Evolutionary conservation across 352 stramenopile species (phyloP).

Genomic region (Phytophthora pluvialis): DNA sequence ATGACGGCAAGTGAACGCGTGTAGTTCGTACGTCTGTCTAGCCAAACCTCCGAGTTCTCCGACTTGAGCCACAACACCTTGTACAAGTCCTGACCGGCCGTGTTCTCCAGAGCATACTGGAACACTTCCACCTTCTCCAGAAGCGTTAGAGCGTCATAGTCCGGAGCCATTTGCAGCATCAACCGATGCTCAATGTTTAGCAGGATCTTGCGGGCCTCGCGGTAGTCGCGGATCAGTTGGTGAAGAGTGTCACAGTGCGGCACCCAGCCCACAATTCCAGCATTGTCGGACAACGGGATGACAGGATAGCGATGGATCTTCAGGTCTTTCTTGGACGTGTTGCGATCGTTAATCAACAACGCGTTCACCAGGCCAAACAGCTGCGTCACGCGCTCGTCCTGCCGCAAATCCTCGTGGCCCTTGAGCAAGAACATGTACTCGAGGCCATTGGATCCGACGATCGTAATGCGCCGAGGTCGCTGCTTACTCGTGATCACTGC

Average conservation of each 20-base stretch:
- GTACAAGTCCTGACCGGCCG: slow-evolving; percentile 96
- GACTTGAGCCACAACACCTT: slow-evolving; percentile 97
- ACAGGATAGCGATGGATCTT: slow-evolving; percentile 98
- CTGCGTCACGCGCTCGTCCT: slow-evolving; percentile 99
- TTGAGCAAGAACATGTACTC: slow-evolving; percentile 99
- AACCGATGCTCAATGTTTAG: slow-evolving; percentile 95
- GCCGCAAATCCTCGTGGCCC: slow-evolving; percentile 98
- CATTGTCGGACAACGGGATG: slow-evolving; percentile 98
- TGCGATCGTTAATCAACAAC: slow-evolving; percentile 95
- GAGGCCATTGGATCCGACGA: slow-evolving; percentile 96
- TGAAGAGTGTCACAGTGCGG: slow-evolving; percentile 98
- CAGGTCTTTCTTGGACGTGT: slow-evolving; percentile 97
- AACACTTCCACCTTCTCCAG: slow-evolving; percentile 99
- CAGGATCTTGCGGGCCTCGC: slow-evolving; percentile 90
- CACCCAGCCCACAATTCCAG: slow-evolving; percentile 98
- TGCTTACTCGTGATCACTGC: slow-evolving; percentile 99
- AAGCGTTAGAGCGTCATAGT: slow-evolving; percentile 97
- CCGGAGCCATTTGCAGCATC: slow-evolving; percentile 88
- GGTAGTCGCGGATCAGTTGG: slow-evolving; percentile 95
- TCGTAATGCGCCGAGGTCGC: slow-evolving; percentile 94
- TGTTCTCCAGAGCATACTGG: slow-evolving; percentile 92
- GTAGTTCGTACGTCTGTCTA: slow-evolving; percentile 98
- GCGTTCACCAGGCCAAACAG: slow-evolving; percentile 99
- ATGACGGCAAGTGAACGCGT: slow-evolving; percentile 98
- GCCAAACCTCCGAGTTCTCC: slow-evolving; percentile 98